Conservation (phyloP, 345 rosid species). For the Citrus sp. region DNA sequence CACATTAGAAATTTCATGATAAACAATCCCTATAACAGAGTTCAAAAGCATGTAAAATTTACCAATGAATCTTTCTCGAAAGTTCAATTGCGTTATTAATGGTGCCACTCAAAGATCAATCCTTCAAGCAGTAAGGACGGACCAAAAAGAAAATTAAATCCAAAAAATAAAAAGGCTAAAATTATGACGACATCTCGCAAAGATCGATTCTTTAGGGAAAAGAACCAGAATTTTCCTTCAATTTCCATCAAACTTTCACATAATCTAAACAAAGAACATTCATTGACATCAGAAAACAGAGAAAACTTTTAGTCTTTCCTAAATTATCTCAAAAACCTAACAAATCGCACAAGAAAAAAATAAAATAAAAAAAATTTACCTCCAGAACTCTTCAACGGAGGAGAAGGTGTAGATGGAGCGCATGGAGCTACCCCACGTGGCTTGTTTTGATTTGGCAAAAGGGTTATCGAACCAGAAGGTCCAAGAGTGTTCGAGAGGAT, state of each 20-base stretch:
- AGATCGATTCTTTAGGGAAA: background rate
- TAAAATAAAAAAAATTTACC: slow-evolving; percentile 29
- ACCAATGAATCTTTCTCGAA: no score
- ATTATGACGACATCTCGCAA: background rate
- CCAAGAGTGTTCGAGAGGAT: slow-evolving; percentile 82
- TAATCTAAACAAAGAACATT: background rate
- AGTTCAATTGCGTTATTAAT: background rate
- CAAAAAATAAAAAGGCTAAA: background rate
- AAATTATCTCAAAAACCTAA: background rate
- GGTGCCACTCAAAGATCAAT: background rate
- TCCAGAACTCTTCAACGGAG: slow-evolving; percentile 80
- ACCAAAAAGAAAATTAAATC: background rate
- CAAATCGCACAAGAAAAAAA: background rate
- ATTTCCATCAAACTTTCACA: background rate
- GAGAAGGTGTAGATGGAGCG: slow-evolving; percentile 67
- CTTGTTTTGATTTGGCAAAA: slow-evolving; percentile 48
- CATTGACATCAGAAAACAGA: background rate
- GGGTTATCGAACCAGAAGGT: slow-evolving; percentile 92
- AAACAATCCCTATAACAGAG: background rate
- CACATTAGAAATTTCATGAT: background rate
- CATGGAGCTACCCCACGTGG: slow-evolving; percentile 75
- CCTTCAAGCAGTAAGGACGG: background rate
- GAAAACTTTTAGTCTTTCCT: no score
- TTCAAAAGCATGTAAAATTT: background rate
- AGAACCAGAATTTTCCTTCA: background rate